Evolutionary conservation across 306 rosid species (phyloP).

Genomic region (Citrullus amarus): DNA sequence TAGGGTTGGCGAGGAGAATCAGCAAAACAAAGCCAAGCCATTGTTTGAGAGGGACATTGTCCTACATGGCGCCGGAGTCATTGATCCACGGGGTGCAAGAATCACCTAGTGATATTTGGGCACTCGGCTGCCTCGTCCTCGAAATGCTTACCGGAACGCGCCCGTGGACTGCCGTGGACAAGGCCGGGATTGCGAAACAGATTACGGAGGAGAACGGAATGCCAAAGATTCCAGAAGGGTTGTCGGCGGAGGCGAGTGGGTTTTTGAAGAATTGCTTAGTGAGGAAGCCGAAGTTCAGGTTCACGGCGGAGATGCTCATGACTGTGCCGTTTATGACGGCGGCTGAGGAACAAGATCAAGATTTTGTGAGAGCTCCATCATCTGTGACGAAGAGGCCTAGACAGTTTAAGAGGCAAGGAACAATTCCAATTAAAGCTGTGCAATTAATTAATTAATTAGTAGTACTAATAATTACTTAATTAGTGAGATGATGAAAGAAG

Average conservation of each 20-base stretch:
- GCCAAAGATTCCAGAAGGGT: constrained; percentile 7
- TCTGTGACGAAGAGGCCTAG: background rate
- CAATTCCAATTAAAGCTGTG: background rate
- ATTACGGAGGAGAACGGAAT: background rate
- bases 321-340: background rate
- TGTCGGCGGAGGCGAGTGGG: constrained; percentile 7
- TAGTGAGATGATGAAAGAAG: background rate
- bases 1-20: constrained; percentile 15
- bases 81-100: constrained; percentile 7
- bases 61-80: constrained; percentile 21
- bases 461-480: no score
- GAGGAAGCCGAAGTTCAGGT: constrained; percentile 3
- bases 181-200: background rate
- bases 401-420: background rate
- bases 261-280: constrained; percentile 21
- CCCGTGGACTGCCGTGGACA: background rate
- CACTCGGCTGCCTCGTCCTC: constrained; percentile 16
- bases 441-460: background rate
- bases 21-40: background rate
- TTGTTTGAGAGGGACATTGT: constrained; percentile 18
- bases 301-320: constrained; percentile 24
- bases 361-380: background rate
- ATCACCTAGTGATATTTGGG: constrained; percentile 22
- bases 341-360: background rate
- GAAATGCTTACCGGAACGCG: constrained; percentile 18